Conservation (phyloP, 345 rosid genomes). For the Linum trigynum region DNA sequence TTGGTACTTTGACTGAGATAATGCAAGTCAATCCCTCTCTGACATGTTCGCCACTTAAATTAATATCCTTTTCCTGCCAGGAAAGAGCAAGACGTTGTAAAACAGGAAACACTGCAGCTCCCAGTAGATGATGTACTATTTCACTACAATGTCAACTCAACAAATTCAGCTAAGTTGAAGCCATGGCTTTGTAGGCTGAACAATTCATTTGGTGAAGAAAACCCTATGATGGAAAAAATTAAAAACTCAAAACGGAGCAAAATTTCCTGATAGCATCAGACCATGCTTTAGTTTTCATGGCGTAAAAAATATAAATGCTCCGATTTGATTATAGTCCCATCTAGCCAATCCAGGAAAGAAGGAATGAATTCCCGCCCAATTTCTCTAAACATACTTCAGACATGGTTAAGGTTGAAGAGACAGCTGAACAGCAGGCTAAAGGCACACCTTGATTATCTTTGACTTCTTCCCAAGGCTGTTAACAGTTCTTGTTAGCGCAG, state of each 20-base stretch:
- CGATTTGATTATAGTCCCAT: too few species aligned
- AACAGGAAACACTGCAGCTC: not conserved
- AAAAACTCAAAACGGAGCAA: too few species aligned
- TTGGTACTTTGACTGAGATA: slow-evolving; percentile 91
- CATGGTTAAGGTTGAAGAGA: not conserved
- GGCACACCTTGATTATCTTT: slow-evolving; percentile 63
- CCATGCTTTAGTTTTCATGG: too few species aligned
- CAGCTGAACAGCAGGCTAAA: not conserved
- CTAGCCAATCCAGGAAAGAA: too few species aligned
- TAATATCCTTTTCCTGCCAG: slow-evolving; percentile 85
- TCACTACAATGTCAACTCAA: not conserved
- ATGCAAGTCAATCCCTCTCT: slow-evolving; percentile 95
- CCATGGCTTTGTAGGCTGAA: too few species aligned
- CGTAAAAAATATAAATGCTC: too few species aligned
- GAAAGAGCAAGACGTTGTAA: slow-evolving; percentile 12
- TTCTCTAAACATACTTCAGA: too few species aligned
- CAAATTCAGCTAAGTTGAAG: too few species aligned
- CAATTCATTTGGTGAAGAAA: too few species aligned
- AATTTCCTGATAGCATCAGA: too few species aligned
- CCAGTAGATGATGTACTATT: not conserved
- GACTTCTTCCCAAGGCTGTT: slow-evolving; percentile 81
- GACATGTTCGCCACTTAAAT: slow-evolving; percentile 88
- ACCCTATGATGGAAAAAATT: too few species aligned
- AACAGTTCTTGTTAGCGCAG: slow-evolving; percentile 84
- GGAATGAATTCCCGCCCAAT: too few species aligned